These are phyloP conservation scores for Cladosporium sp. DNA, from an alignment of 2,329 filamentous ascomycete species.

Conservation along the genomic window DNA sequence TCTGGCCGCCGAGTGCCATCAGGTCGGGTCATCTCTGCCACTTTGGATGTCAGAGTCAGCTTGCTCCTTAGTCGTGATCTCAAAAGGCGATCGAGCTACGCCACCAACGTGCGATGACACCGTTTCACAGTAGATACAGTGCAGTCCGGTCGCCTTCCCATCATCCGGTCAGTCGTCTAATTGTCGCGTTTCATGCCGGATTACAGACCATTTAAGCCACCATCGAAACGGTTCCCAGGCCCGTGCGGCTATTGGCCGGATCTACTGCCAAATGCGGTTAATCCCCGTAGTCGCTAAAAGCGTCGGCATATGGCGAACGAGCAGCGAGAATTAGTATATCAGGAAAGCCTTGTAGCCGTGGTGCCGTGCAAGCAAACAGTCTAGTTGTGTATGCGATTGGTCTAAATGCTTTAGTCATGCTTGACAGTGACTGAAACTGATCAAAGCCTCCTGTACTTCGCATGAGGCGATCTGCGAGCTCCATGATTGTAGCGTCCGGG, in stretches of 20 bases:
- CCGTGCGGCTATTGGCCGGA: background rate
- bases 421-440: background rate
- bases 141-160: background rate
- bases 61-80: background rate
- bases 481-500: background rate
- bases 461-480: constrained; percentile 1
- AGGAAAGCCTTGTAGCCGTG: background rate
- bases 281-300: background rate
- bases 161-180: background rate
- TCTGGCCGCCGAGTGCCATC: background rate
- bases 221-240: background rate
- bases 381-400: background rate
- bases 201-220: background rate
- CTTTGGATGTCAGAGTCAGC: background rate
- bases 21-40: background rate
- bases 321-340: background rate
- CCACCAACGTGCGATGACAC: background rate
- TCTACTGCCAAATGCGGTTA: background rate
- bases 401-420: background rate
- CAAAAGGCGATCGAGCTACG: background rate
- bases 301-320: background rate
- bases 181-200: background rate
- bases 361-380: background rate
- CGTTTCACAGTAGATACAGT: background rate
- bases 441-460: background rate